These are phyloP conservation scores for Rhododendron ovatum DNA, from an alignment of 148 eudicot species.

Conservation along the genomic window DNA sequence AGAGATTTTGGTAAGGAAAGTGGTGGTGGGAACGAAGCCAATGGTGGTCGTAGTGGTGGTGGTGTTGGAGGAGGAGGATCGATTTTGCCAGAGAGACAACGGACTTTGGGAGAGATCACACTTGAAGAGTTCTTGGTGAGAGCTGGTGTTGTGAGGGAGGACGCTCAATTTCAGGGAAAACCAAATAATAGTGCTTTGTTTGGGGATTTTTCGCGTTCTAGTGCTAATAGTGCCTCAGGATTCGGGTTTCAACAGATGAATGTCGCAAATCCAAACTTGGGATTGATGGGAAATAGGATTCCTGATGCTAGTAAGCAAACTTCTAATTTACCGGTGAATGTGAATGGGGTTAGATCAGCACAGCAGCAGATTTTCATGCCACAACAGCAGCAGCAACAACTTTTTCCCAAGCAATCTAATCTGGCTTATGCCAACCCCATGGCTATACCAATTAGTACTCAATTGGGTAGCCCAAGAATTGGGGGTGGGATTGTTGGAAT, in stretches of 20 bases:
- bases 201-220: conserved; percentile 34
- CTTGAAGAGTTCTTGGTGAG: conserved; percentile 80
- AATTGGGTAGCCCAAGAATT: conserved; percentile 45
- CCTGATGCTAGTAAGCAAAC: conserved; percentile 41
- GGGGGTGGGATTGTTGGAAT: conserved; percentile 57
- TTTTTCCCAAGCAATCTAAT: conserved; percentile 62
- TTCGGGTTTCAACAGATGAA: conserved; percentile 51
- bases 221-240: conserved; percentile 28
- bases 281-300: conserved; percentile 34
- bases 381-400: conserved; percentile 33
- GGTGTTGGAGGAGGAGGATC: conserved; percentile 11
- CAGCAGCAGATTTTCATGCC: conserved; percentile 31
- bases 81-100: conserved; percentile 45
- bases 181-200: conserved; percentile 34
- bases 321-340: conserved; percentile 56
- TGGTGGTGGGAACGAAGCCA: conserved; percentile 31
- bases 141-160: conserved; percentile 88
- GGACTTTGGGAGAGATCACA: conserved; percentile 76
- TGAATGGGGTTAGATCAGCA: conserved; percentile 53
- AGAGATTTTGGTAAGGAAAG: conserved; percentile 53
- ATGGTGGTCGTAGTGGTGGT: background rate
- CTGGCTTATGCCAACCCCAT: conserved; percentile 46
- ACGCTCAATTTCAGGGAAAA: conserved; percentile 36
- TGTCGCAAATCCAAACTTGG: conserved; percentile 8
- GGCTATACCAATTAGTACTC: conserved; percentile 40